These are phyloP conservation scores for Grigorovia humatica DNA, from an alignment of 805 yeast genomes.

Conservation along the genomic window DNA sequence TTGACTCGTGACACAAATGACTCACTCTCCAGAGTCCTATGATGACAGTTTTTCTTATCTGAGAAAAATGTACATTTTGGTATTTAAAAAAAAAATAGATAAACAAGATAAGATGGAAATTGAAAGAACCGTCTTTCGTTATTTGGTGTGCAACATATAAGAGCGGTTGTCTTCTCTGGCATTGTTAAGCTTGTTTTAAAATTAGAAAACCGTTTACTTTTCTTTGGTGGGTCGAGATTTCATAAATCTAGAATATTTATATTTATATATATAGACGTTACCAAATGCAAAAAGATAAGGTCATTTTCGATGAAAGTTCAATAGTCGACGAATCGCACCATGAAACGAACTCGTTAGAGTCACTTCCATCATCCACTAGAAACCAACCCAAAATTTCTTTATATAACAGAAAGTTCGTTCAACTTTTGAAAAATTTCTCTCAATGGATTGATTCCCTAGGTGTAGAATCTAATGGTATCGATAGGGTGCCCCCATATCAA, in stretches of 20 bases:
- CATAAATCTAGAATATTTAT: too few relatives aligned
- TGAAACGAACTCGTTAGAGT: neutral
- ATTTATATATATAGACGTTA: too few relatives aligned
- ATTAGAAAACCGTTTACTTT: too few relatives aligned
- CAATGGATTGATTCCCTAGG: conserved; percentile 43
- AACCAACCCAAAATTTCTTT: too few relatives aligned
- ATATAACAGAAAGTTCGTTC: neutral
- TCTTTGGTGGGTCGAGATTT: too few relatives aligned
- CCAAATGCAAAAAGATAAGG: neutral
- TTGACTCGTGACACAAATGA: neutral
- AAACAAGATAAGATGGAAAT: too few relatives aligned
- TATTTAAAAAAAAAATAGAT: too few relatives aligned
- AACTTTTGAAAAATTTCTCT: conserved; percentile 24
- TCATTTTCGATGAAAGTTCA: neutral
- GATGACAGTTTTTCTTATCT: neutral
- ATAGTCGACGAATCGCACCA: neutral
- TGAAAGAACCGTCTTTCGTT: too few relatives aligned
- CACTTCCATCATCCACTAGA: too few relatives aligned
- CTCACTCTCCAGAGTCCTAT: neutral
- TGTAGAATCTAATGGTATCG: conserved; percentile 74
- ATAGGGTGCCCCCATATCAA: conserved; percentile 59
- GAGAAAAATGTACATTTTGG: neutral
- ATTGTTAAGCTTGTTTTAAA: too few relatives aligned
- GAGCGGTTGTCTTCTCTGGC: too few relatives aligned
- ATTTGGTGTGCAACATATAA: too few relatives aligned